phyloP scores from a whole-genome alignment of 345 rosid species.

The Capsella bursapastoris region DNA sequence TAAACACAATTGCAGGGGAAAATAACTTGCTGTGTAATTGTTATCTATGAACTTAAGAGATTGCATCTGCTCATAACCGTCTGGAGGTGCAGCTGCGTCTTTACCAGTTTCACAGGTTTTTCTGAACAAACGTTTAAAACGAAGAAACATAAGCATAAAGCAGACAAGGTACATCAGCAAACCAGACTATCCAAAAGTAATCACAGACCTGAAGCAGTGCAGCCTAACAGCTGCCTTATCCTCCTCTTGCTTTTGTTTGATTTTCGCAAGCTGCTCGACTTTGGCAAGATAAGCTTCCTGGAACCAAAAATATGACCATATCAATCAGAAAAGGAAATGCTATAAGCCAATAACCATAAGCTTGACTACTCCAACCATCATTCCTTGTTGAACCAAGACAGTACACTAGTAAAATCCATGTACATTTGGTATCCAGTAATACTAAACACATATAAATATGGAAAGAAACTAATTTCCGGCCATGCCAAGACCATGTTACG shows the following conservation, averaged over 20 bases:
- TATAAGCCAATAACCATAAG: constrained; percentile 2
- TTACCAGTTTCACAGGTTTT: constrained; percentile 47
- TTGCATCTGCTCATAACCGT: constrained; percentile 55
- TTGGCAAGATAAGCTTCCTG: constrained; percentile 59
- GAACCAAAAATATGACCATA: constrained; percentile 29
- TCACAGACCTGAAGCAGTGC: constrained; percentile 73
- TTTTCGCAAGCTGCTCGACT: constrained; percentile 64
- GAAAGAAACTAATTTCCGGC: constrained; percentile 3
- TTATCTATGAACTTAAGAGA: constrained; percentile 57
- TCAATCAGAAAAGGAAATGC: constrained; percentile 2
- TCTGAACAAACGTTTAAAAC: constrained; percentile 36
- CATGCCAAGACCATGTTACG: background rate
- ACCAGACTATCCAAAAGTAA: constrained; percentile 9
- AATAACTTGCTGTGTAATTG: constrained; percentile 48
- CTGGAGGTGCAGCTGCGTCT: constrained; percentile 40
- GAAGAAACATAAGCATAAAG: constrained; percentile 30
- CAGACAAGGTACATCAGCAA: constrained; percentile 24
- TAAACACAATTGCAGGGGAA: background rate
- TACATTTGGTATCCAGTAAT: background rate
- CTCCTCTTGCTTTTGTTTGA: constrained; percentile 84
- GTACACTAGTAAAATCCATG: background rate
- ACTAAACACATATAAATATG: background rate
- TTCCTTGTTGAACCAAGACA: constrained; percentile 13
- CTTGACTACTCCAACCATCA: background rate
- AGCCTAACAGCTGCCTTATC: constrained; percentile 65